Base-by-base conservation (phyloP, 176 grass and related monocot genomes). In the Phoenix roebelenii region DNA sequence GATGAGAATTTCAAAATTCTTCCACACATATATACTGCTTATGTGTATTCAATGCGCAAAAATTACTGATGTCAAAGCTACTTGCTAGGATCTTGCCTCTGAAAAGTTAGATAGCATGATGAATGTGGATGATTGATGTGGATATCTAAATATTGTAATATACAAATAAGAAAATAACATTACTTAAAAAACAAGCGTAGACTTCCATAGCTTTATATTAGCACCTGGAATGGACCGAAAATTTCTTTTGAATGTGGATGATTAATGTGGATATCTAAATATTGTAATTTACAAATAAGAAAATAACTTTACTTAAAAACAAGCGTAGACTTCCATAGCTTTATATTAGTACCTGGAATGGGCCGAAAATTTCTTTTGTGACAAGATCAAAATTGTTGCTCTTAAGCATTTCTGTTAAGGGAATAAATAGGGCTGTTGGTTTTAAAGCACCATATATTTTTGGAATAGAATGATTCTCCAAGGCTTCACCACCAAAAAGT, bases 221-320 rank as follows among this genome's bases (percentile, higher is more conserved):
- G 77, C 77, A 92, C 93, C 84, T 97, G 93, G 73, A 97, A 97
- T 19, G 93, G 93, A n/a, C 87, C 87, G 73, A 97, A 97, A 73
- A 97, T 92, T 26, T 92, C 87, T 73, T 67, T 88, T 18, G 76
- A 20, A 20, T 20, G 20, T 20, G 20, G 20, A 20, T 20, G 20
- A 20, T 20, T 20, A 0, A 20, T 14, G 10, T 44, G 2, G 35
- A 44, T 44, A 14, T 14, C 35, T 2, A 44, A 44, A 44, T 44
- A 44, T 10, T 44, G 35, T 44, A 44, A 35, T 44, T 44, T 12
- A 44, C 10, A 44, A 44, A 44, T 12, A 44, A 44, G 1, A 44
- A 44, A 44, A 44, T 44, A 44, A 44, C 35, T 44, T 12, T 44
- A 44, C 9, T 1, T 14, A 9, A 44, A 14, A 12, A 14, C 35